These are phyloP conservation scores for Pouteria campechiana DNA, from an alignment of 179 eudicot genomes.

Conservation along the genomic window DNA sequence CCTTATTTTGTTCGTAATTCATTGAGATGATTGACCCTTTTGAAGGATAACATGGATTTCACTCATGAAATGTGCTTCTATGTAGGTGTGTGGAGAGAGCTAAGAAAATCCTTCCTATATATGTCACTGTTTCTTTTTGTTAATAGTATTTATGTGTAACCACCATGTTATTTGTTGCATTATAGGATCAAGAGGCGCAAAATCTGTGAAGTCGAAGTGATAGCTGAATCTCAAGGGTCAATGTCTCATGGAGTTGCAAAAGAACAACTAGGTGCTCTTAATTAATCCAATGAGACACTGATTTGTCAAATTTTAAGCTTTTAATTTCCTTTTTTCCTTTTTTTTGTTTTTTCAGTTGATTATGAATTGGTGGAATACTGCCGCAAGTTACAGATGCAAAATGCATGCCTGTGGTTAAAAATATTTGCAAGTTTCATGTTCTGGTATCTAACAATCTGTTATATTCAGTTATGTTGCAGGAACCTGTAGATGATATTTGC, in stretches of 20 bases:
- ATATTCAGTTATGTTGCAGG: no score
- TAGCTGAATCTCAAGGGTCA: conserved; percentile 21
- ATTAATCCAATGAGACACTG: background rate
- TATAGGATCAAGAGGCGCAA: conserved; percentile 64
- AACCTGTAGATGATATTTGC: conserved; percentile 25
- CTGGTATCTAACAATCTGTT: no score
- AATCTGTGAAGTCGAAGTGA: conserved; percentile 24
- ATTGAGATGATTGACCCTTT: no score
- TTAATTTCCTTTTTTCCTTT: background rate
- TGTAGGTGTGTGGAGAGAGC: no score
- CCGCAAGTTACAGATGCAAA: no score
- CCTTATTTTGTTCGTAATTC: no score
- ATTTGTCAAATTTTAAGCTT: background rate
- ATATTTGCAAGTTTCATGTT: no score
- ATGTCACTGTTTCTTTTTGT: background rate
- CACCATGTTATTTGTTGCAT: background rate
- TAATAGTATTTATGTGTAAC: background rate
- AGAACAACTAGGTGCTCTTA: conserved; percentile 22
- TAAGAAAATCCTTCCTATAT: no score
- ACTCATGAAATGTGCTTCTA: no score
- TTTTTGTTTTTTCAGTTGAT: background rate
- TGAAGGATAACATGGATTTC: no score
- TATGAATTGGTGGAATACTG: no score
- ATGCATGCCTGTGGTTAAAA: no score
- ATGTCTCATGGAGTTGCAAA: conserved; percentile 19